Conservation (phyloP, 164 flowering plant species). For the Vitis cinerea region DNA sequence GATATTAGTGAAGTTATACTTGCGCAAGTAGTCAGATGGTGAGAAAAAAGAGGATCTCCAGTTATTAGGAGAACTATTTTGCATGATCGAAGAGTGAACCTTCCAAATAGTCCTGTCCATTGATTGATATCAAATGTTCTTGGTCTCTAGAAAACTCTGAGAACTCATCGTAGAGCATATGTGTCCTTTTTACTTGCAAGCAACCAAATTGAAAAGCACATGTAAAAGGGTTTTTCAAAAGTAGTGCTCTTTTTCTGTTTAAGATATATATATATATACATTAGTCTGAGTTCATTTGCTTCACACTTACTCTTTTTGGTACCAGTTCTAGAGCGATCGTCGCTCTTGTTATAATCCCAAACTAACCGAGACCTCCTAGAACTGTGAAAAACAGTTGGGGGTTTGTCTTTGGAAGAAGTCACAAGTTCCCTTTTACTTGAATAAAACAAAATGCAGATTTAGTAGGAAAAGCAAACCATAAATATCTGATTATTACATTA, state of each 20-base stretch:
- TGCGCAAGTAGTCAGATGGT: conserved; percentile 30
- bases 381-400: conserved; percentile 71
- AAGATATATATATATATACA: no score
- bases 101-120: no score
- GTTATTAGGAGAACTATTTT: conserved; percentile 38
- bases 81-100: conserved; percentile 14
- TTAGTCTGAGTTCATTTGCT: no score
- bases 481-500: neutral
- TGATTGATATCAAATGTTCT: no score
- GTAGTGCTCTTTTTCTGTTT: neutral
- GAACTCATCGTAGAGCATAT: conserved; percentile 62
- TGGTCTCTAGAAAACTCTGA: conserved; percentile 28
- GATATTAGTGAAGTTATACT: conserved; percentile 40
- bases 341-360: conserved; percentile 88
- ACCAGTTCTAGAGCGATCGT: conserved; percentile 65
- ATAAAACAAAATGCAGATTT: neutral
- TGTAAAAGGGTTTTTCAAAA: no score
- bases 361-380: conserved; percentile 91
- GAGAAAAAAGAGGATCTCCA: conserved; percentile 68
- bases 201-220: neutral
- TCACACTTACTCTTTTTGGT: conserved; percentile 68
- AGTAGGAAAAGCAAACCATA: neutral
- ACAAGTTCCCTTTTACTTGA: conserved; percentile 72
- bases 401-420: conserved; percentile 62
- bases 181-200: conserved; percentile 67